Evolutionary conservation across 352 stramenopile genomes (phyloP).

Genomic region (Globisporangium uncinulatum): DNA sequence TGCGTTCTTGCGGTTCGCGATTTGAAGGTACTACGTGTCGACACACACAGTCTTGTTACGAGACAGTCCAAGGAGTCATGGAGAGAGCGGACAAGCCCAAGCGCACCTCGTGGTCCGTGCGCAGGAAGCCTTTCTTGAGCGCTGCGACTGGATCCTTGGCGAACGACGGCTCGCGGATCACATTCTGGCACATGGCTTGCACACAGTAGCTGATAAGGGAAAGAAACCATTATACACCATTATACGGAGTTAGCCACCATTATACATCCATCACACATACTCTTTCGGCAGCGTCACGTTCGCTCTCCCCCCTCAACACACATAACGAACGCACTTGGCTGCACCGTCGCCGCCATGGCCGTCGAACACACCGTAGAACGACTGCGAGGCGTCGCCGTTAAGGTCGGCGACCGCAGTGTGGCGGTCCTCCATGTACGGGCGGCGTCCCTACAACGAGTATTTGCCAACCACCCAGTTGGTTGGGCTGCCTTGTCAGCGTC

Average conservation of each 20-base stretch:
- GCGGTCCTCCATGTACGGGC: conserved; percentile 91
- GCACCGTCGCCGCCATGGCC: conserved; percentile 88
- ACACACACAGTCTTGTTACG: background rate
- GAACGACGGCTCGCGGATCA: conserved; percentile 67
- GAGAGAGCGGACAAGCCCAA: background rate
- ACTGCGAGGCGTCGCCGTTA: conserved; percentile 74
- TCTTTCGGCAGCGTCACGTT: background rate
- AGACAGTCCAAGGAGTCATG: background rate
- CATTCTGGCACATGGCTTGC: conserved; percentile 77
- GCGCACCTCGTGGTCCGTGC: conserved; percentile 69
- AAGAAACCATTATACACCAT: background rate
- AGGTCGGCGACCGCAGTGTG: conserved; percentile 73
- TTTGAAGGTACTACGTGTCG: conserved; percentile 64
- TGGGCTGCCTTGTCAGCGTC: too few species aligned
- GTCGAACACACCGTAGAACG: conserved; percentile 93
- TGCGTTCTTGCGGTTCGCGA: conserved; percentile 72
- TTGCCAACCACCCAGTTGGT: too few species aligned
- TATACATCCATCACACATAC: background rate
- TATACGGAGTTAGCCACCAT: too few species aligned
- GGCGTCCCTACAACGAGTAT: conserved; percentile 30
- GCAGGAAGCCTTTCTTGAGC: conserved; percentile 75
- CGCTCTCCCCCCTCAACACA: background rate
- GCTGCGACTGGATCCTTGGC: conserved; percentile 58
- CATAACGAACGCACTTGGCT: conserved; percentile 63
- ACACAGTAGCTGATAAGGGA: conserved; percentile 58